Percentiles rank a stretch among this genome's conserved stretches.
Evolutionary conservation across 306 rosid species (phyloP).

Genomic region (Pachyrhizus erosus): DNA sequence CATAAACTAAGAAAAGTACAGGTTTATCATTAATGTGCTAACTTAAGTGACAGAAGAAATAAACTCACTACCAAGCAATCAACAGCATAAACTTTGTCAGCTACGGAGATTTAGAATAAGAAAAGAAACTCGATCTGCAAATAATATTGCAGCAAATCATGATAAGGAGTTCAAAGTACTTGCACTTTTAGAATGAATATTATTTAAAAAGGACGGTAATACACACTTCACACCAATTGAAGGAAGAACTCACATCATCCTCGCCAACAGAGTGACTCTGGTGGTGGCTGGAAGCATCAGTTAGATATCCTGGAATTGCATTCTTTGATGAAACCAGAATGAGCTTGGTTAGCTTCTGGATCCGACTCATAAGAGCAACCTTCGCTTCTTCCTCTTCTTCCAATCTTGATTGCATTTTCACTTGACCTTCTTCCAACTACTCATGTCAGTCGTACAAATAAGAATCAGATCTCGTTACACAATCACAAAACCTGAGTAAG

Average conservation of each 20-base stretch:
- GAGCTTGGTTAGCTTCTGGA: constrained; percentile 96
- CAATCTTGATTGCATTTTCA: constrained; percentile 96
- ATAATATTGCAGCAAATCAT: constrained; percentile 17
- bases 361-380: constrained; percentile 98
- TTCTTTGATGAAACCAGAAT: constrained; percentile 96
- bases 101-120: constrained; percentile 13
- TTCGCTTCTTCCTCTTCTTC: constrained; percentile 99
- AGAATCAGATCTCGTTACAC: constrained; percentile 28
- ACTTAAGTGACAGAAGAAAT: too few relatives aligned
- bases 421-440: constrained; percentile 99
- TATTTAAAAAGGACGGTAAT: background rate
- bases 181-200: constrained; percentile 36
- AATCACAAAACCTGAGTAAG: constrained; percentile 25
- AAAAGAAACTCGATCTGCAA: constrained; percentile 23
- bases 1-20: too few relatives aligned
- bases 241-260: constrained; percentile 82
- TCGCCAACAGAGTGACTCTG: constrained; percentile 73
- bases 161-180: constrained; percentile 29
- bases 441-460: constrained; percentile 41
- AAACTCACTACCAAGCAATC: too few relatives aligned
- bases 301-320: constrained; percentile 80
- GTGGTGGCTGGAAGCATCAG: constrained; percentile 79
- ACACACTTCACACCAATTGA: constrained; percentile 34
- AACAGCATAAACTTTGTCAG: too few relatives aligned
- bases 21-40: too few relatives aligned